These are phyloP conservation scores for Stropharia rugosoannulata DNA, from an alignment of 768 basidiomycete genomes.

Conservation along the genomic window DNA sequence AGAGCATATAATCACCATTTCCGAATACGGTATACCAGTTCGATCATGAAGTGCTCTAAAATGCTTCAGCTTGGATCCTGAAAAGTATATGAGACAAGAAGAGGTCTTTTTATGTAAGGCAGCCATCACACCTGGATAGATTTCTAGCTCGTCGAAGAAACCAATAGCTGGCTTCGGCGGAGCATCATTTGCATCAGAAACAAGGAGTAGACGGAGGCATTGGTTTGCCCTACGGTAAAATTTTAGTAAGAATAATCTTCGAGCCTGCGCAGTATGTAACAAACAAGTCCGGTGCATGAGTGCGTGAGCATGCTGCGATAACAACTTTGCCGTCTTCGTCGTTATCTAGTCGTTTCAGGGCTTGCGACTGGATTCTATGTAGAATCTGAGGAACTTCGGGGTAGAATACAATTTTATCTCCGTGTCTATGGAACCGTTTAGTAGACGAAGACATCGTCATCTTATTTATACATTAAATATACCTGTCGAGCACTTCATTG, in stretches of 20 bases:
- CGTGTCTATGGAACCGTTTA: constrained; percentile 38
- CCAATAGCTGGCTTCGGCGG: constrained; percentile 46
- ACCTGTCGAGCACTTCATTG: constrained; percentile 55
- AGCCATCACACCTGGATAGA: constrained; percentile 60
- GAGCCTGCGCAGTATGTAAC: background rate
- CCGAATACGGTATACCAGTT: constrained; percentile 75
- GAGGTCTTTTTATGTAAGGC: background rate
- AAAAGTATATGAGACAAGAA: background rate
- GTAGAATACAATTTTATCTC: constrained; percentile 67
- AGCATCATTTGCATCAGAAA: constrained; percentile 39
- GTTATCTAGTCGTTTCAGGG: constrained; percentile 27
- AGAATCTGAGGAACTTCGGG: constrained; percentile 74
- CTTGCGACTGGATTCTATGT: constrained; percentile 43
- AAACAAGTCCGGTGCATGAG: constrained; percentile 65
- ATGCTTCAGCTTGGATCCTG: constrained; percentile 80
- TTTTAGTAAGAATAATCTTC: background rate
- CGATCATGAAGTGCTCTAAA: constrained; percentile 72
- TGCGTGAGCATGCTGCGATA: constrained; percentile 77
- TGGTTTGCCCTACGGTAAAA: constrained; percentile 58
- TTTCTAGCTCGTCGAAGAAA: constrained; percentile 71
- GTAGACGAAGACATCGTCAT: background rate
- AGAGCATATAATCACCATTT: constrained; percentile 54
- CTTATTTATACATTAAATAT: constrained; percentile 1
- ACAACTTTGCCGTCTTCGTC: constrained; percentile 21
- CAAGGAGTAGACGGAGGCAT: constrained; percentile 63